Percentiles rank a stretch among this genome's conserved stretches.
These are phyloP conservation scores for Barbarea vulgaris DNA, from an alignment of 345 rosid species.

Conservation along the genomic window DNA sequence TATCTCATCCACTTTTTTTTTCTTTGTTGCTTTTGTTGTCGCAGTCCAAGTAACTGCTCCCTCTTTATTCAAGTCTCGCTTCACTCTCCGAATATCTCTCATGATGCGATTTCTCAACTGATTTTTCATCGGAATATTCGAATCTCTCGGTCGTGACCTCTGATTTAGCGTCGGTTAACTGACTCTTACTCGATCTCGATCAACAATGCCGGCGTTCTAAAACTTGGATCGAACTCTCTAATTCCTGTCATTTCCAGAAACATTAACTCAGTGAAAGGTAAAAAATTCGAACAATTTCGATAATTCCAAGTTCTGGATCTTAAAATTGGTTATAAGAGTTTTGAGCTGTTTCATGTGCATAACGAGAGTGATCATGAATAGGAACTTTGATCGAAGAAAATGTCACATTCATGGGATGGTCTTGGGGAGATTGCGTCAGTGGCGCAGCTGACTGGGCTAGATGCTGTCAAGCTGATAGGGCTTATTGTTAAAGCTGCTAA, in stretches of 20 bases:
- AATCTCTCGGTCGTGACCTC: slow-evolving; percentile 1
- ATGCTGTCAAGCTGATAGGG: slow-evolving; percentile 80
- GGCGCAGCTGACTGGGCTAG: slow-evolving; percentile 83
- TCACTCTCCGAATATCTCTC: slow-evolving; percentile 2
- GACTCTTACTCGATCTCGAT: background rate
- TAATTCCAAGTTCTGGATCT: slow-evolving; percentile 12
- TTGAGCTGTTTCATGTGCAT: background rate
- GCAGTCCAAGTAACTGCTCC: slow-evolving; percentile 42
- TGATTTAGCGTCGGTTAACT: slow-evolving; percentile 21
- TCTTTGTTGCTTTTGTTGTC: slow-evolving; percentile 4
- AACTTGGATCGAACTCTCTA: slow-evolving; percentile 10
- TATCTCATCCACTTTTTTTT: slow-evolving; percentile 29
- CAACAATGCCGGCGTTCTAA: slow-evolving; percentile 32
- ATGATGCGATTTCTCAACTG: slow-evolving; percentile 33
- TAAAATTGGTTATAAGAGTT: background rate
- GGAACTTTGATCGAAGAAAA: slow-evolving; percentile 42
- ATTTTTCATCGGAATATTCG: slow-evolving; percentile 20
- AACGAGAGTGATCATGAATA: too few relatives aligned
- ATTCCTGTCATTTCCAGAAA: background rate
- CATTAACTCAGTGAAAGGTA: slow-evolving; percentile 11
- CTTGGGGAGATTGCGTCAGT: slow-evolving; percentile 79
- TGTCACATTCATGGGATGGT: slow-evolving; percentile 81
- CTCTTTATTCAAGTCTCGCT: slow-evolving; percentile 21
- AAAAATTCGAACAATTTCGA: slow-evolving; percentile 1
- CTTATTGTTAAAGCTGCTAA: slow-evolving; percentile 81